Evolutionary conservation across 441 rosid genomes (phyloP), one percentile per base, ranked within the genome.

Genomic region (Adansonia madagascariensis): DNA sequence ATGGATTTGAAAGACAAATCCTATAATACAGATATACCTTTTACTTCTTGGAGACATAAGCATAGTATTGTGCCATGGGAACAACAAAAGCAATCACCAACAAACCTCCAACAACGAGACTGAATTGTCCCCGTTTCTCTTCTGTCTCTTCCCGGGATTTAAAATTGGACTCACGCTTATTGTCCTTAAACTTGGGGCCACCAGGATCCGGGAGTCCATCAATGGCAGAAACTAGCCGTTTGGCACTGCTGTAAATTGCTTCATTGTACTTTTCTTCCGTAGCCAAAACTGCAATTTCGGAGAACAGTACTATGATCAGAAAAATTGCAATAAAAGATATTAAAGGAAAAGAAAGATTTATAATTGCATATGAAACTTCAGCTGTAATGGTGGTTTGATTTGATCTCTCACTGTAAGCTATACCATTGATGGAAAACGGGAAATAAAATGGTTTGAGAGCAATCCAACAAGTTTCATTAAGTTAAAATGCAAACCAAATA

Each of bases 21-120:
- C 49, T 56, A 60, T 17, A 55, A 70, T 7, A 71, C 7, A 64
- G 52, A 75, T 60, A 79, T 50, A 57, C 63, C 27, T 20, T 74
- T 85, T 86, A 94, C 85, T 91, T 95, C 85, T 75, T 91, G 75
- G 99, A 95, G 71, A 95, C 89, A 83, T 95, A 95, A 69, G 98
- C 98, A 83, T 84, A 93, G 84, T 95, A 95, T 74, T 95, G 98
- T 43, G 97, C 98, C 99, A 95, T 95, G 6, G 98, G 99, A 87
- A 93, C 97, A 24, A 93, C 93, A 64, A 93, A 95, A 74, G 99
- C 95, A 83, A 95, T 89, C 76, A 91, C 99, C 84, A 95, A 86
- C 61, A 93, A 80, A 61, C 98, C 97, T 70, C 99, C 98, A 81
- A 95, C 97, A 24, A 95, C 99, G 39, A 95, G 92, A 86, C 87